phyloP scores from a whole-genome alignment of 208 protist species.

The Porcisia deanei region DNA sequence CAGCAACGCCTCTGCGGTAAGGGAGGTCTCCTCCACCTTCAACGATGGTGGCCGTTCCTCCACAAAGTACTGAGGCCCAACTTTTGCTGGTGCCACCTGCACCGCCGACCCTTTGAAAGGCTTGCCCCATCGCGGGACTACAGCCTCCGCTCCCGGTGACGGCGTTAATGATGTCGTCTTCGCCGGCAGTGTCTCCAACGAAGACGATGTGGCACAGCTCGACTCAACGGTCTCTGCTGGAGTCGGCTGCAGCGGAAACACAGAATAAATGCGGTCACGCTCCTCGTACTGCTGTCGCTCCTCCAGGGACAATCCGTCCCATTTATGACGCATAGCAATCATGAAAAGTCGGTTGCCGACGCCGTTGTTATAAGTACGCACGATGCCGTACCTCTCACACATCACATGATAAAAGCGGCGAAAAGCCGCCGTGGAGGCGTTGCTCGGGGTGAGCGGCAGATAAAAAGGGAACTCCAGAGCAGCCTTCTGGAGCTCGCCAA shows the following conservation, averaged over 20 bases:
- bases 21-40: conserved; percentile 1
- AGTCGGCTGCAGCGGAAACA: conserved; percentile 42
- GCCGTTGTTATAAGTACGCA: conserved; percentile 17
- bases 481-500: conserved; percentile 72
- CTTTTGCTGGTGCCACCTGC: not conserved
- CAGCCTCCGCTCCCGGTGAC: not conserved
- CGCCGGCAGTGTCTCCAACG: not conserved
- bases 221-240: not conserved
- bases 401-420: conserved; percentile 63
- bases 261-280: conserved; percentile 37
- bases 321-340: conserved; percentile 63
- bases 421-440: conserved; percentile 36
- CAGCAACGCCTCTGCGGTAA: conserved; percentile 7
- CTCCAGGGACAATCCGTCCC: conserved; percentile 45
- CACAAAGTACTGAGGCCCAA: conserved; percentile 13
- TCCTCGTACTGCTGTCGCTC: conserved; percentile 44
- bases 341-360: conserved; percentile 65
- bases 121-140: not conserved
- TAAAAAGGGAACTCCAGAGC: conserved; percentile 87
- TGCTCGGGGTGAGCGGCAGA: conserved; percentile 45
- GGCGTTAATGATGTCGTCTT: not conserved
- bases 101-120: not conserved
- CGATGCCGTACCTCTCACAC: conserved; percentile 58
- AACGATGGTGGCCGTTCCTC: conserved; percentile 11
- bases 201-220: not conserved